Conservation (phyloP, 192 early-diverging fungal genomes). For the Entophlyctis luteolus region DNA sequence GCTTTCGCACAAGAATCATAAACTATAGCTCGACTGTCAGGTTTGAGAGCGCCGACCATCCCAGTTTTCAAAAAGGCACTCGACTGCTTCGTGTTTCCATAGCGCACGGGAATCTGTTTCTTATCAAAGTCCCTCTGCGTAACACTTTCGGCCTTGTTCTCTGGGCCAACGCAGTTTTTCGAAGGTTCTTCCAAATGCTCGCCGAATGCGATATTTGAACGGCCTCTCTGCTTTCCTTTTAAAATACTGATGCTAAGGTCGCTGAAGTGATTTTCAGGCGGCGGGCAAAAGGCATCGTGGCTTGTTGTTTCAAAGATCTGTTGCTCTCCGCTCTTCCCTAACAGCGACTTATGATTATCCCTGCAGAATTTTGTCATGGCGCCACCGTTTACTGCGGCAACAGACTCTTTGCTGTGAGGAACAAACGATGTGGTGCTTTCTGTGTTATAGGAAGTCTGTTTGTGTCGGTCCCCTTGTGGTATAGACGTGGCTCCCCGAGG, state of each 20-base stretch:
- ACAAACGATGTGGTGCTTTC: slow-evolving; percentile 32
- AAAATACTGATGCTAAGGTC: neutral
- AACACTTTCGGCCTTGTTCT: neutral
- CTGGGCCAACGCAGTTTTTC: neutral
- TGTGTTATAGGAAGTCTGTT: slow-evolving; percentile 27
- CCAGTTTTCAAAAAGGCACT: slow-evolving; percentile 16
- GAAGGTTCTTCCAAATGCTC: slow-evolving; percentile 16
- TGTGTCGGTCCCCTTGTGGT: slow-evolving; percentile 30
- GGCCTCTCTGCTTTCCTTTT: slow-evolving; percentile 13
- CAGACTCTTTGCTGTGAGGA: slow-evolving; percentile 4
- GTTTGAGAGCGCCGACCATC: slow-evolving; percentile 15
- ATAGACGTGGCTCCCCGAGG: slow-evolving; percentile 30
- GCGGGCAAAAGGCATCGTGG: neutral
- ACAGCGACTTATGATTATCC: neutral
- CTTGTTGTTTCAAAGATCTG: slow-evolving; percentile 16
- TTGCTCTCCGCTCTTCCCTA: slow-evolving; percentile 3
- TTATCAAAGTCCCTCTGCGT: slow-evolving; percentile 16
- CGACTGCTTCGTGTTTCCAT: neutral
- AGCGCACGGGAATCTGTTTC: neutral
- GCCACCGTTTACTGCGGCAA: neutral
- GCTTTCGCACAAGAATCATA: slow-evolving; percentile 12
- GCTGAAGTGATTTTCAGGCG: neutral
- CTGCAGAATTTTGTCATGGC: neutral
- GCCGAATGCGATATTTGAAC: slow-evolving; percentile 27
- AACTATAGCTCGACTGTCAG: neutral